phyloP scores from a whole-genome alignment of 805 yeast species.

The Ogataea saltuana region DNA sequence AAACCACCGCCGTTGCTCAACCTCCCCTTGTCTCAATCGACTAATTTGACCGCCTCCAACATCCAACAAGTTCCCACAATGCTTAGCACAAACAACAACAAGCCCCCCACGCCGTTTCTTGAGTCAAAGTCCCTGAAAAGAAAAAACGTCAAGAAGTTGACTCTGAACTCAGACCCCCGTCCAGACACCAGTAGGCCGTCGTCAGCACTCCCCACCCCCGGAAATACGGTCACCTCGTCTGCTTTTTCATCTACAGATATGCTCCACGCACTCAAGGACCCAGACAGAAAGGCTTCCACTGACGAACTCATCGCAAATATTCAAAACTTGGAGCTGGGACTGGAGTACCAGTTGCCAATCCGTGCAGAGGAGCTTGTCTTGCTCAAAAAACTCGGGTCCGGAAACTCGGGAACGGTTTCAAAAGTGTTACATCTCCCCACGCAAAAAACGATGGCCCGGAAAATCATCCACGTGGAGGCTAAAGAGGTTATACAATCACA shows the following conservation, averaged over 20 bases:
- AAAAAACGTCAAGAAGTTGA: constrained; percentile 58
- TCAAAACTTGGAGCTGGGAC: constrained; percentile 51
- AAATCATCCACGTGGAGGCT: constrained; percentile 81
- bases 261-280: constrained; percentile 27
- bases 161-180: constrained; percentile 32
- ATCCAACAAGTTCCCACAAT: constrained; percentile 1
- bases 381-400: constrained; percentile 80
- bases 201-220: constrained; percentile 1
- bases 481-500: constrained; percentile 78
- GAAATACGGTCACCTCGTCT: constrained; percentile 13
- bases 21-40: not conserved
- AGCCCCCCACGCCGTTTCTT: constrained; percentile 22
- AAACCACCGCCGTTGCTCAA: constrained; percentile 15
- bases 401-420: constrained; percentile 90
- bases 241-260: constrained; percentile 18
- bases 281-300: constrained; percentile 34
- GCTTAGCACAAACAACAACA: constrained; percentile 8
- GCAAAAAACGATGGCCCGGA: constrained; percentile 86
- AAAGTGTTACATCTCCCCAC: constrained; percentile 89
- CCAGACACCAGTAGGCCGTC: not conserved
- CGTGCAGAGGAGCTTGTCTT: constrained; percentile 69
- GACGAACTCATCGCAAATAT: constrained; percentile 45
- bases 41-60: not conserved
- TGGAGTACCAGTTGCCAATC: constrained; percentile 53
- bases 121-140: constrained; percentile 49